phyloP scores from a whole-genome alignment of 768 basidiomycete species.

The Infundibulicybe gibba region DNA sequence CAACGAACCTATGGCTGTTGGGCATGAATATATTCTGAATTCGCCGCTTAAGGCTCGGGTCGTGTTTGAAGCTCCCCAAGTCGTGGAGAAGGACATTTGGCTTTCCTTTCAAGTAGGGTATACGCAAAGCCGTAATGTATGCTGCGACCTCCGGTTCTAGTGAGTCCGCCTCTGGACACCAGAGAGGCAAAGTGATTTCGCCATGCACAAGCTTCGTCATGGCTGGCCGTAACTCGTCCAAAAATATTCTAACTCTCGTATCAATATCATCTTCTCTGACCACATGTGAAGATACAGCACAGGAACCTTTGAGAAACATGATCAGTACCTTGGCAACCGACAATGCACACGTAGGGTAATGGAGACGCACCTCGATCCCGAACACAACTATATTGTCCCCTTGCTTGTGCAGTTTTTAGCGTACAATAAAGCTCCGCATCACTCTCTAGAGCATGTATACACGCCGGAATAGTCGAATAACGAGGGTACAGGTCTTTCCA shows the following conservation, averaged over 20 bases:
- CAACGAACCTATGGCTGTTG: slow-evolving; percentile 37
- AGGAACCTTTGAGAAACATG: not conserved
- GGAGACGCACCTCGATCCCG: slow-evolving; percentile 26
- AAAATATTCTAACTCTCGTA: slow-evolving; percentile 14
- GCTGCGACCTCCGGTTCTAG: slow-evolving; percentile 14
- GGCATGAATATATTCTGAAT: slow-evolving; percentile 39
- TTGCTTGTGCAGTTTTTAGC: slow-evolving; percentile 25
- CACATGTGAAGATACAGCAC: slow-evolving; percentile 3
- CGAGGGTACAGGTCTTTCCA: slow-evolving; percentile 25
- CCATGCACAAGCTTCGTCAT: slow-evolving; percentile 28
- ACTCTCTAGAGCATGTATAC: slow-evolving; percentile 25
- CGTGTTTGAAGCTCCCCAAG: slow-evolving; percentile 32
- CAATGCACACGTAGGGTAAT: not conserved
- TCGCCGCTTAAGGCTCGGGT: slow-evolving; percentile 24
- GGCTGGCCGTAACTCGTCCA: slow-evolving; percentile 25
- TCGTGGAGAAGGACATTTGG: slow-evolving; percentile 39
- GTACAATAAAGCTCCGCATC: slow-evolving; percentile 26
- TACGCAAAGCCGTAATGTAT: slow-evolving; percentile 25
- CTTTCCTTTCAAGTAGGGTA: slow-evolving; percentile 33
- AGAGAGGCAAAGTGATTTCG: slow-evolving; percentile 25
- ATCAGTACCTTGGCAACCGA: slow-evolving; percentile 2
- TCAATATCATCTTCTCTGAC: too few species aligned
- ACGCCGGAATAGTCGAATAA: slow-evolving; percentile 28
- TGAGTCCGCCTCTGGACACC: slow-evolving; percentile 20
- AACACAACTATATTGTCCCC: slow-evolving; percentile 25